These are phyloP conservation scores for Verticillium dahliae DNA, from an alignment of 2,329 filamentous ascomycete genomes.

Conservation along the genomic window DNA sequence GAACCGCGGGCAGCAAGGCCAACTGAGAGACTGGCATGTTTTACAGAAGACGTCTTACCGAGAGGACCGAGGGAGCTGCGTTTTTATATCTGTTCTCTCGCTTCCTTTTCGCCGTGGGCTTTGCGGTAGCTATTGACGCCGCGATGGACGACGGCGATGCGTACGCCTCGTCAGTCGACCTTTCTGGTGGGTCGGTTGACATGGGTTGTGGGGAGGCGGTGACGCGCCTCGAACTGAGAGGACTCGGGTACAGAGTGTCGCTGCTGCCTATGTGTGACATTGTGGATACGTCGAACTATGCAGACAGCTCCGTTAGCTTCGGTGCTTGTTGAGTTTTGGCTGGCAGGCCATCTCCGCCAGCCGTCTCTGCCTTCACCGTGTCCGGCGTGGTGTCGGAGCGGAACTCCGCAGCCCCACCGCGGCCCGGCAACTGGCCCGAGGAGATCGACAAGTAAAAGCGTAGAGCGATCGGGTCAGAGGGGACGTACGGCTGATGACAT, in stretches of 20 bases:
- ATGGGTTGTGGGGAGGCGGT: slow-evolving; percentile 11
- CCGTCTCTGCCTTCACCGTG: background rate
- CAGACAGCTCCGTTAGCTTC: background rate
- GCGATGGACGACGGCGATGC: background rate
- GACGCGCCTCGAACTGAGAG: slow-evolving; percentile 15
- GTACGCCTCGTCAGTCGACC: background rate
- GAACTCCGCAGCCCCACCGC: background rate
- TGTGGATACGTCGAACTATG: slow-evolving; percentile 13
- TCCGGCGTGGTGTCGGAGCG: background rate
- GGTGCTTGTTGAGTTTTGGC: background rate
- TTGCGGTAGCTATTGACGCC: slow-evolving; percentile 11
- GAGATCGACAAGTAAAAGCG: background rate
- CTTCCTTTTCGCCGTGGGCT: slow-evolving; percentile 37
- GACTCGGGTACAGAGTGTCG: slow-evolving; percentile 23
- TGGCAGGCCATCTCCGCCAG: background rate
- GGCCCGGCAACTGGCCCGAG: background rate
- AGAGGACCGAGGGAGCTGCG: slow-evolving; percentile 40
- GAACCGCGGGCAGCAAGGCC: too few species aligned
- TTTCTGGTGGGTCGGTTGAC: slow-evolving; percentile 4
- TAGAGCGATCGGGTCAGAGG: background rate
- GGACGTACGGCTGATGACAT: slow-evolving; percentile 11
- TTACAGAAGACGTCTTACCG: slow-evolving; percentile 26
- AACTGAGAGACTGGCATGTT: background rate
- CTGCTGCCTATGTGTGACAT: slow-evolving; percentile 18
- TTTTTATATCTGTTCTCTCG: slow-evolving; percentile 48